phyloP scores from a whole-genome alignment of 1,139 yeast genomes.

The Lodderomyces parapsilosis region DNA sequence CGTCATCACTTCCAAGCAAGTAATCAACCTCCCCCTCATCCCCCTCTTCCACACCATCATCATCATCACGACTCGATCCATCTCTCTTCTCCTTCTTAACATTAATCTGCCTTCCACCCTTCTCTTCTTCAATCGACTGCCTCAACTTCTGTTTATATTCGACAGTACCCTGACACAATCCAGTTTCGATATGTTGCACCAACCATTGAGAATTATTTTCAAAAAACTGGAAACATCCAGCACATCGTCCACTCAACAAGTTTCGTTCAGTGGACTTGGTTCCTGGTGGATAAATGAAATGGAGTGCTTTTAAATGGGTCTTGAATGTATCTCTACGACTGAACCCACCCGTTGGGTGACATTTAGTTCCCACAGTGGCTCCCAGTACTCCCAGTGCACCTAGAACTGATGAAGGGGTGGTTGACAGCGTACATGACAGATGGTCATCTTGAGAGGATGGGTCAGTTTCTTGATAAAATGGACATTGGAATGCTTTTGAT shows the following conservation, averaged over 20 bases:
- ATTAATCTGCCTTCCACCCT: neutral
- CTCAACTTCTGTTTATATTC: conserved; percentile 7
- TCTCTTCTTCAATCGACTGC: neutral
- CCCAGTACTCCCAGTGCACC: conserved; percentile 8
- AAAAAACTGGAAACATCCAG: conserved; percentile 54
- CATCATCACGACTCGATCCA: neutral
- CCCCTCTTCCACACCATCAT: neutral
- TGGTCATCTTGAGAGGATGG: conserved; percentile 13
- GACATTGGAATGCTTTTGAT: conserved; percentile 54
- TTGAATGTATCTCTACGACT: conserved; percentile 59
- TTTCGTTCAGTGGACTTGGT: conserved; percentile 48
- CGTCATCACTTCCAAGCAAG: neutral
- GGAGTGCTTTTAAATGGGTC: conserved; percentile 57
- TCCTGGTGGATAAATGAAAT: conserved; percentile 60
- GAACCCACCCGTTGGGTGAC: conserved; percentile 62
- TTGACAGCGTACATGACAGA: no score
- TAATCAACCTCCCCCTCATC: neutral
- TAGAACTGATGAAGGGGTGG: no score
- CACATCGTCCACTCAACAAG: conserved; percentile 50
- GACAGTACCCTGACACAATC: conserved; percentile 45
- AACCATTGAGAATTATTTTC: conserved; percentile 51
- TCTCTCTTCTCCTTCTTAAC: neutral
- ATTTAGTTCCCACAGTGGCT: conserved; percentile 52
- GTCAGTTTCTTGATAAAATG: conserved; percentile 45
- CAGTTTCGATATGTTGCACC: conserved; percentile 47